Conservation (phyloP, 768 basidiomycete genomes). For the Favolaschia claudopus region DNA sequence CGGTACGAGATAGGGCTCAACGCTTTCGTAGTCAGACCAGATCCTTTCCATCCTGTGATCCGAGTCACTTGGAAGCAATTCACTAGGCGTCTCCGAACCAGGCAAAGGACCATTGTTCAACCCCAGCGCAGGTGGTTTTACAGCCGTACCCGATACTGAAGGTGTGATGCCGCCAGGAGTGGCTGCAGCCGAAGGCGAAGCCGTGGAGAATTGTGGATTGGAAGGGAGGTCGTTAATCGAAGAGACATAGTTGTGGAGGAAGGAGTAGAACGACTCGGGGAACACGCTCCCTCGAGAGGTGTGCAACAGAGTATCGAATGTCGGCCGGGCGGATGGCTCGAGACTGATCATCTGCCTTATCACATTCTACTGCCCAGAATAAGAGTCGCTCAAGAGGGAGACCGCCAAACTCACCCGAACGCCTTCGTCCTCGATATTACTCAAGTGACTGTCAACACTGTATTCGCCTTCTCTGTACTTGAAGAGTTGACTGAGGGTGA, state of each 20-base stretch:
- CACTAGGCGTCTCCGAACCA: constrained; percentile 38
- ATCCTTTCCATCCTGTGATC: constrained; percentile 84
- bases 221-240: constrained; percentile 76
- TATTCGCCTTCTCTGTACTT: constrained; percentile 91
- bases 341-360: constrained; percentile 91
- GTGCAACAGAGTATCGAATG: constrained; percentile 82
- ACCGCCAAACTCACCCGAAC: constrained; percentile 69
- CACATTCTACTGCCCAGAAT: constrained; percentile 65
- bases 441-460: constrained; percentile 74
- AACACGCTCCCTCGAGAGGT: constrained; percentile 81
- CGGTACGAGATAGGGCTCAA: constrained; percentile 72
- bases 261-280: constrained; percentile 94
- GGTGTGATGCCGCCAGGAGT: constrained; percentile 40
- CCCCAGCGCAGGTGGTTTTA: constrained; percentile 40
- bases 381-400: constrained; percentile 22
- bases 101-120: constrained; percentile 26
- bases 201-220: constrained; percentile 49
- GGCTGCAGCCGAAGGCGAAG: constrained; percentile 43
- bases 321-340: constrained; percentile 77
- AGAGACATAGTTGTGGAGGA: constrained; percentile 88
- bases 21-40: constrained; percentile 87
- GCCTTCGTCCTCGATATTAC: constrained; percentile 79
- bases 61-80: constrained; percentile 77
- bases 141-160: constrained; percentile 40
- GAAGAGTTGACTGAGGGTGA: constrained; percentile 94